Evolutionary conservation across 177 flowering plant genomes (phyloP).

Genomic region (Vitis hybrid): DNA sequence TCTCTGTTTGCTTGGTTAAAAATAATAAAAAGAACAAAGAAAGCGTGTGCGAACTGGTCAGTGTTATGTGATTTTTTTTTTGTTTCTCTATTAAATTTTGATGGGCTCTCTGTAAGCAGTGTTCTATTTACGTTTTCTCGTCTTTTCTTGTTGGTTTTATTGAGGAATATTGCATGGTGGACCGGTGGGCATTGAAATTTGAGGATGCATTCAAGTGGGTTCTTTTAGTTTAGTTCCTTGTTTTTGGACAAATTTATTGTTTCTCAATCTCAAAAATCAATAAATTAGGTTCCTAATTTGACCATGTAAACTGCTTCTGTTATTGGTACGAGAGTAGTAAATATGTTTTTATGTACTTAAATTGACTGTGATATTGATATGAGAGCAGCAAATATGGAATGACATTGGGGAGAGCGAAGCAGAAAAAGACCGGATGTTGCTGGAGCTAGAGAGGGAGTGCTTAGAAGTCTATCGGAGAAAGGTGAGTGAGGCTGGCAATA

Average conservation of each 20-base stretch:
- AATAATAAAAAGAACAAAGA: too few species aligned
- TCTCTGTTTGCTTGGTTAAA: too few species aligned
- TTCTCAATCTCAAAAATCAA: not conserved
- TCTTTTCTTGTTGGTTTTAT: not conserved
- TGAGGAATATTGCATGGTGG: not conserved
- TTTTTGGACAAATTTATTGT: not conserved
- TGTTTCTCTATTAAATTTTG: not conserved
- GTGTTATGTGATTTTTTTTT: too few species aligned
- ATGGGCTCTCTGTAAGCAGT: not conserved
- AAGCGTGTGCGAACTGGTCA: too few species aligned
- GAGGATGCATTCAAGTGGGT: not conserved
- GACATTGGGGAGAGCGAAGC: constrained; percentile 89
- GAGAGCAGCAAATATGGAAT: constrained; percentile 77
- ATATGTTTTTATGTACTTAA: too few species aligned
- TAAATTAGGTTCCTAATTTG: too few species aligned
- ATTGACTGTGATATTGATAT: not conserved
- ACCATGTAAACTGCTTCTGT: too few species aligned
- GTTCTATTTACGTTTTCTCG: not conserved
- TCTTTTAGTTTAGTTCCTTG: not conserved
- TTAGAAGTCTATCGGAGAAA: constrained; percentile 81
- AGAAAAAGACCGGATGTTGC: constrained; percentile 75
- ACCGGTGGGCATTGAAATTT: not conserved
- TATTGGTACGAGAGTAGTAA: too few species aligned
- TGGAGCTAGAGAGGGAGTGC: constrained; percentile 88
- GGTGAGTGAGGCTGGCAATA: constrained; percentile 83